Conservation (phyloP, 1,139 yeast genomes). For the Zygoascus sp. region DNA sequence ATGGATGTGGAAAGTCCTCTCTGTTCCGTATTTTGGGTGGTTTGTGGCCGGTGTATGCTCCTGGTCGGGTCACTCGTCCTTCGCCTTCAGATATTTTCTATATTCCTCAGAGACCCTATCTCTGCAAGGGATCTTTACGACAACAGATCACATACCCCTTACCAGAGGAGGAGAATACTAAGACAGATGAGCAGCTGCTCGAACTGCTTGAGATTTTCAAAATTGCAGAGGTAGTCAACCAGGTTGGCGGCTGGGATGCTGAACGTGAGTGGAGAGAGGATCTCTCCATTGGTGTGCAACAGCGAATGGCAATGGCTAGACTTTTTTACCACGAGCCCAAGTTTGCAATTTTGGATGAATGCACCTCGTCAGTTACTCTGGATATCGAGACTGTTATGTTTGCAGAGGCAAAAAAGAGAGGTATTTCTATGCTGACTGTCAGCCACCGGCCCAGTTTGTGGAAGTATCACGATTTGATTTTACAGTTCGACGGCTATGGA, state of each 20-base stretch:
- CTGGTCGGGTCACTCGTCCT: slow-evolving; percentile 59
- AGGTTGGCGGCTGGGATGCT: slow-evolving; percentile 56
- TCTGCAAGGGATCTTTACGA: slow-evolving; percentile 67
- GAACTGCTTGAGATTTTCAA: slow-evolving; percentile 50
- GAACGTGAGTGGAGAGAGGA: slow-evolving; percentile 86
- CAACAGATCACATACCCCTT: slow-evolving; percentile 91
- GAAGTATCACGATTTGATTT: slow-evolving; percentile 81
- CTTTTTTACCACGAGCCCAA: slow-evolving; percentile 85
- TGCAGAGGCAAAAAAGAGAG: slow-evolving; percentile 71
- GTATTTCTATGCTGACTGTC: slow-evolving; percentile 81
- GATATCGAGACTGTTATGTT: slow-evolving; percentile 91
- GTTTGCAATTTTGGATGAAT: slow-evolving; percentile 92
- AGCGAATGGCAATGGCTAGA: slow-evolving; percentile 89
- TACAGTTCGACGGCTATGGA: slow-evolving; percentile 84
- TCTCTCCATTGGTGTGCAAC: slow-evolving; percentile 87
- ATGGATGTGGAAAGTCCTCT: slow-evolving; percentile 93
- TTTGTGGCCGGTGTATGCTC: slow-evolving; percentile 73
- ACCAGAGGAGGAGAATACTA: slow-evolving; percentile 54
- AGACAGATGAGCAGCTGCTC: slow-evolving; percentile 58
- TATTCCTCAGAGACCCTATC: slow-evolving; percentile 87
- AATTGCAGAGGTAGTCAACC: slow-evolving; percentile 35
- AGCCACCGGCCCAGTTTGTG: slow-evolving; percentile 90
- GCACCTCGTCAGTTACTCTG: slow-evolving; percentile 90
- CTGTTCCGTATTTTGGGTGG: slow-evolving; percentile 88
- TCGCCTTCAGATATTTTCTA: slow-evolving; percentile 69